These are phyloP conservation scores for Taphrina deformans DNA, from an alignment of 1,139 yeast species.

Conservation along the genomic window DNA sequence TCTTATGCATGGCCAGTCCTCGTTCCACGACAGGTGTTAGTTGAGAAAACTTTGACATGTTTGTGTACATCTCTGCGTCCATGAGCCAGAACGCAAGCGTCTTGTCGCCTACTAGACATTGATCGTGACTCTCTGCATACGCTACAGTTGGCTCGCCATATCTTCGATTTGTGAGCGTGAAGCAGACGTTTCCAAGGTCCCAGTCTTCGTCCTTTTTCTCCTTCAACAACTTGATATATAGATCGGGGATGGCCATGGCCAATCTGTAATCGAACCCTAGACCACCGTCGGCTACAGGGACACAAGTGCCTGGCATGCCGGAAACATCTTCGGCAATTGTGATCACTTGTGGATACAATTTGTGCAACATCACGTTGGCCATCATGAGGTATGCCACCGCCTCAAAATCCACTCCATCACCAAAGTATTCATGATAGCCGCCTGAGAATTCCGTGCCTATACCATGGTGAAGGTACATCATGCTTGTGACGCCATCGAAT, in stretches of 20 bases:
- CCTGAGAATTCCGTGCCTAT: conserved; percentile 87
- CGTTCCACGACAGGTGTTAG: conserved; percentile 78
- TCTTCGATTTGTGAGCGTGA: conserved; percentile 83
- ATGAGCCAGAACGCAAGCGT: conserved; percentile 96
- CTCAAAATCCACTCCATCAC: conserved; percentile 78
- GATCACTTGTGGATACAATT: conserved; percentile 58
- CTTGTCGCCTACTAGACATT: conserved; percentile 95
- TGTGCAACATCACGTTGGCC: conserved; percentile 73
- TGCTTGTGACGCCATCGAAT: conserved; percentile 94
- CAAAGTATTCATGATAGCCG: conserved; percentile 86
- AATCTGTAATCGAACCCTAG: conserved; percentile 89
- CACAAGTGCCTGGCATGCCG: conserved; percentile 93
- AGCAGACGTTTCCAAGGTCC: conserved; percentile 79
- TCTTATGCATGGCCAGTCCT: conserved; percentile 84
- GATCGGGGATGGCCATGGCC: conserved; percentile 97
- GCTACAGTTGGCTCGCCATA: conserved; percentile 87
- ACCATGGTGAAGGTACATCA: conserved; percentile 91
- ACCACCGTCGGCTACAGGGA: conserved; percentile 74
- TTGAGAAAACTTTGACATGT: conserved; percentile 77
- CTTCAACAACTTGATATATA: conserved; percentile 95
- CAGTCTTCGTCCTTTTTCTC: conserved; percentile 85
- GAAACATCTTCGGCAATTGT: conserved; percentile 96
- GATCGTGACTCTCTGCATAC: conserved; percentile 95
- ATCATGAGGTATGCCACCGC: conserved; percentile 83
- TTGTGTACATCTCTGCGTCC: conserved; percentile 96